Conservation (phyloP, 768 basidiomycete genomes). For the Pleurotus giganteus region DNA sequence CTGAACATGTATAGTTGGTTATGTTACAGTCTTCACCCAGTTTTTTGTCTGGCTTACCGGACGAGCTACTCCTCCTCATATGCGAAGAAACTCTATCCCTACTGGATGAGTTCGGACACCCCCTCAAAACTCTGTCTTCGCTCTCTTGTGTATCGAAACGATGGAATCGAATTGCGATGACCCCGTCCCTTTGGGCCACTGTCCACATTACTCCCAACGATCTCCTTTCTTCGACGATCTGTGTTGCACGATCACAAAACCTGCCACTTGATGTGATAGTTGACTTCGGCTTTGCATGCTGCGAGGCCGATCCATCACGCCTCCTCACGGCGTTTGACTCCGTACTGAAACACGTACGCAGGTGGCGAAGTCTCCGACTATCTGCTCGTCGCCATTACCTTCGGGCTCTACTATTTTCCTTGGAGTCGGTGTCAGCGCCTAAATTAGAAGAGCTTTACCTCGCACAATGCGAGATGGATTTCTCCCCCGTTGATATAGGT, state of each 20-base stretch:
- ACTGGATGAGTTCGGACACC: neutral
- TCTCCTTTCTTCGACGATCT: neutral
- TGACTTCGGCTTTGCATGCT: neutral
- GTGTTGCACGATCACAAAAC: neutral
- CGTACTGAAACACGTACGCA: neutral
- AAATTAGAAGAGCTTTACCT: conserved; percentile 1
- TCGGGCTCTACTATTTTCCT: neutral
- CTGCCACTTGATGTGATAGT: neutral
- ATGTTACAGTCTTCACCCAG: neutral
- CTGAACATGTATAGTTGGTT: neutral
- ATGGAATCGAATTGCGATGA: conserved; percentile 1
- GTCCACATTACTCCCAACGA: neutral
- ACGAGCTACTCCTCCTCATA: neutral
- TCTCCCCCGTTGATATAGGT: neutral
- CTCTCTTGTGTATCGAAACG: conserved; percentile 3
- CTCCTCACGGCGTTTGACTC: neutral
- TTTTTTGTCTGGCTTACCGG: neutral
- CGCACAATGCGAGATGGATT: conserved; percentile 1
- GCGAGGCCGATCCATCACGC: neutral
- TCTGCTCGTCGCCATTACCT: conserved; percentile 2
- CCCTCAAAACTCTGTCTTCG: neutral
- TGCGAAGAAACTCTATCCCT: neutral
- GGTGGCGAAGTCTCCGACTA: conserved; percentile 1
- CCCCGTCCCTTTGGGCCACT: conserved; percentile 2
- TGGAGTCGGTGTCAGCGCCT: neutral